Evolutionary conservation across 179 eudicot genomes (phyloP), one percentile per base, ranked within the genome.

Genomic region (Pouteria campechiana): DNA sequence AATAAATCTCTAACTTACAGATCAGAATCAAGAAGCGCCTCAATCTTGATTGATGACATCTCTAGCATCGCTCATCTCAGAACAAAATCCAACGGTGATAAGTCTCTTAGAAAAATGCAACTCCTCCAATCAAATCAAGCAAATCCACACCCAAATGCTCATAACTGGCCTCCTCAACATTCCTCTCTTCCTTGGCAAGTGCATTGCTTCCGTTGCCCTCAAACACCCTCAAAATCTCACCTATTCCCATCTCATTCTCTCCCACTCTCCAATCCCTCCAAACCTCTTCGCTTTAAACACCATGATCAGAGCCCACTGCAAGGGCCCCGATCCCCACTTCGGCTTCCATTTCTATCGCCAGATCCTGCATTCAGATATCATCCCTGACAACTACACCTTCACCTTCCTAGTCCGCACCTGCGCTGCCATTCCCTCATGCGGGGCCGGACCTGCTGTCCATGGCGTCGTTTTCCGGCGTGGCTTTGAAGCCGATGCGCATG

Each of bases 321-420:
- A 39, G 39, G 37, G 46, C 43, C 22, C 65, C 18, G 44, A 39
- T 24, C 65, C 70, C 2, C 30, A 37, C 5, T 53, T 14, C 33
- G 59, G 70, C 50, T 59, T 58, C 37, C 32, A 42, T 1, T 54
- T 65, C 5, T 65, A 48, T 41, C 36, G 32, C 18, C 18, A 10
- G 21, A 59, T 65, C 23, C 41, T 65, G 14, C 35, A 32, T 0
- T 59, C 46, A 1, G 41, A n/a, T 46, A 39, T 37, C 1, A 24
- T 4, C 22, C 70, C 70, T 16, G 70, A 65, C 17, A 65, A 54
- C 32, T 65, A 48, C 46, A 65, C 70, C 0, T 65, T 65, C 47
- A 59, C 65, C 8, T 65, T 65, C 57, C 48, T 65, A 48, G 51
- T 65, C 12, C 50, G 65, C 25, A 41, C 70, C 4, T 58, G 65